A percentile compares a stretch with the other conserved stretches of the same genome.
These are phyloP conservation scores for Entomortierella chlamydospora DNA, from an alignment of 192 early-diverging fungal species.

Conservation along the genomic window DNA sequence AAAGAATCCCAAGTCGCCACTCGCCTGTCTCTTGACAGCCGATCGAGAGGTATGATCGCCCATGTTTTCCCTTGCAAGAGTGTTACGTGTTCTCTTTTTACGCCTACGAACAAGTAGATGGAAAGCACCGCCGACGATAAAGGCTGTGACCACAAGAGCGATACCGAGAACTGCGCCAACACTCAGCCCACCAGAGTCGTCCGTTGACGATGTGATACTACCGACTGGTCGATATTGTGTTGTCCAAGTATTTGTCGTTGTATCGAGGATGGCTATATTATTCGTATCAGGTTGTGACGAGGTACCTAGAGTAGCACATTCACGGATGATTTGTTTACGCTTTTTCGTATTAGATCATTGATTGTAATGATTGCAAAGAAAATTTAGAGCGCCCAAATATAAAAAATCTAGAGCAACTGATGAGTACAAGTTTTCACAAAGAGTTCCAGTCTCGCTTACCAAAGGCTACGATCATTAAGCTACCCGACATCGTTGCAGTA, in stretches of 20 bases:
- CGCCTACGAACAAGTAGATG: constrained; percentile 29
- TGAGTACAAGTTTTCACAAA: too few relatives aligned
- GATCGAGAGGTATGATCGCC: constrained; percentile 30
- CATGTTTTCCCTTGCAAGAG: constrained; percentile 44
- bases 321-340: not conserved
- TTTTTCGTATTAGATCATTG: too few relatives aligned
- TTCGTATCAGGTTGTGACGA: constrained; percentile 7
- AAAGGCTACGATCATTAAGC: constrained; percentile 41
- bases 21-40: constrained; percentile 20
- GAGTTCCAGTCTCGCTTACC: constrained; percentile 24
- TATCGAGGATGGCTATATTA: constrained; percentile 37
- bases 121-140: constrained; percentile 36
- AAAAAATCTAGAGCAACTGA: too few relatives aligned
- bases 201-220: not conserved
- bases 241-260: constrained; percentile 37
- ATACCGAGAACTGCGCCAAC: constrained; percentile 43
- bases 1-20: constrained; percentile 13
- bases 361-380: too few relatives aligned
- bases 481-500: constrained; percentile 43
- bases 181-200: constrained; percentile 2
- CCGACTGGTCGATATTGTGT: constrained; percentile 19
- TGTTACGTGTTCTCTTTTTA: constrained; percentile 40
- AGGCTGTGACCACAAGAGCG: constrained; percentile 29
- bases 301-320: constrained; percentile 13
- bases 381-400: too few relatives aligned